Conservation (phyloP, 2,329 filamentous ascomycete species). For the Phialemonium atrogriseum region DNA sequence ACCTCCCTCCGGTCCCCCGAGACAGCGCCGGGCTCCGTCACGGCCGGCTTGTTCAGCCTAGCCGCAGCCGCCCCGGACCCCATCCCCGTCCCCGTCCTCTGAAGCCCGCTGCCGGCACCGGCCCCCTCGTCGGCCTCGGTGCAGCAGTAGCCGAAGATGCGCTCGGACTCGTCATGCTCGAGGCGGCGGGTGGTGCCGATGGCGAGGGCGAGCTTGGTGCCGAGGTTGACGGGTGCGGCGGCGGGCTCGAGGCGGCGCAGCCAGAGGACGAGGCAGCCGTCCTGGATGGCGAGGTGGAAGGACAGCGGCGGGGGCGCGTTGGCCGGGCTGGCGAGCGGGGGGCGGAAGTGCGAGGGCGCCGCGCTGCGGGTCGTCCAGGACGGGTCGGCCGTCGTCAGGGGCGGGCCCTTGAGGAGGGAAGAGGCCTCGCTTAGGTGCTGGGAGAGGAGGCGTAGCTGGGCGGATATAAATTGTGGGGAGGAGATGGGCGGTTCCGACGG, state of each 20-base stretch:
- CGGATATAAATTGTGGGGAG: slow-evolving; percentile 43
- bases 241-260: slow-evolving; percentile 63
- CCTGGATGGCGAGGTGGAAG: slow-evolving; percentile 62
- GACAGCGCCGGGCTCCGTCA: background rate
- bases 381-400: slow-evolving; percentile 27
- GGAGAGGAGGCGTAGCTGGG: slow-evolving; percentile 47
- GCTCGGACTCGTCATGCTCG: slow-evolving; percentile 73
- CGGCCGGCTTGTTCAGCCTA: slow-evolving; percentile 2
- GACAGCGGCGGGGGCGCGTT: slow-evolving; percentile 60
- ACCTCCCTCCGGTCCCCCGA: slow-evolving; percentile 36
- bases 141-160: slow-evolving; percentile 57
- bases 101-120: slow-evolving; percentile 1
- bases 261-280: slow-evolving; percentile 61
- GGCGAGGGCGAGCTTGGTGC: slow-evolving; percentile 61
- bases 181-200: slow-evolving; percentile 56
- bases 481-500: slow-evolving; percentile 44
- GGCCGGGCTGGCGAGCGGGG: slow-evolving; percentile 16
- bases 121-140: slow-evolving; percentile 11
- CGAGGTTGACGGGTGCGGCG: slow-evolving; percentile 50
- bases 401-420: slow-evolving; percentile 47
- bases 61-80: slow-evolving; percentile 5
- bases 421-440: slow-evolving; percentile 44
- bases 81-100: slow-evolving; percentile 2
- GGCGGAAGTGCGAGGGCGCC: slow-evolving; percentile 32
- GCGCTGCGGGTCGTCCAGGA: slow-evolving; percentile 37